phyloP scores from a whole-genome alignment of 371 early-diverging fungal species.

The Mortierella sp. region DNA sequence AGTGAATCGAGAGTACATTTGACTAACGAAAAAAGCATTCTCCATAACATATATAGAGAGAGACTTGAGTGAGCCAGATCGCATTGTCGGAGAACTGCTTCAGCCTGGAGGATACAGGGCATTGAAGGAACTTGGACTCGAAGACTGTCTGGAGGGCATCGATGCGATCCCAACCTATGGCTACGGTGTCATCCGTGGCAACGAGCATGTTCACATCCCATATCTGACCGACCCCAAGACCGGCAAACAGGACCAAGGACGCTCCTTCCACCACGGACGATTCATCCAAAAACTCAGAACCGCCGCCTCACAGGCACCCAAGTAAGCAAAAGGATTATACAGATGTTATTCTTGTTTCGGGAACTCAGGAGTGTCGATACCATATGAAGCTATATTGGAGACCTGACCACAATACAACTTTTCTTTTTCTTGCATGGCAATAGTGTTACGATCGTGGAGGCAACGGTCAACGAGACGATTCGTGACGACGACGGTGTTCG shows the following conservation, averaged over 20 bases:
- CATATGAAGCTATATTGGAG: not conserved
- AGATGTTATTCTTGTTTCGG: too few species aligned
- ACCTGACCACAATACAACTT: not conserved
- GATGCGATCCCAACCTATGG: constrained; percentile 91
- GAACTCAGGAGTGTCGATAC: too few species aligned
- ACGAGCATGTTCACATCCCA: constrained; percentile 70
- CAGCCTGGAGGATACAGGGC: constrained; percentile 95
- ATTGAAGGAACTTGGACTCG: constrained; percentile 81
- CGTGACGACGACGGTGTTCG: constrained; percentile 59
- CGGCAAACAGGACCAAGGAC: constrained; percentile 70
- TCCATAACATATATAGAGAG: constrained; percentile 74
- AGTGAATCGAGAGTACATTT: not conserved
- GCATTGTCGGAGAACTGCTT: constrained; percentile 96
- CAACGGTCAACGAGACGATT: constrained; percentile 74
- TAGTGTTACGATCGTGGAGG: constrained; percentile 83
- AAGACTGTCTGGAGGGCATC: constrained; percentile 87
- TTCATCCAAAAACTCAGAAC: constrained; percentile 89
- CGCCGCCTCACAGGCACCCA: constrained; percentile 70
- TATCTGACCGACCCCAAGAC: constrained; percentile 66
- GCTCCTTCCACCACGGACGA: constrained; percentile 95
- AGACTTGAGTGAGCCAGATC: constrained; percentile 91
- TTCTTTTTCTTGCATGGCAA: not conserved
- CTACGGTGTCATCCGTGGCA: constrained; percentile 81
- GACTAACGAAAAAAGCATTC: not conserved
- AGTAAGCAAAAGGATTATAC: constrained; percentile 55